Evolutionary conservation across 169 alveolate species (phyloP).

Genomic region (Plasmodium knowlesi): DNA sequence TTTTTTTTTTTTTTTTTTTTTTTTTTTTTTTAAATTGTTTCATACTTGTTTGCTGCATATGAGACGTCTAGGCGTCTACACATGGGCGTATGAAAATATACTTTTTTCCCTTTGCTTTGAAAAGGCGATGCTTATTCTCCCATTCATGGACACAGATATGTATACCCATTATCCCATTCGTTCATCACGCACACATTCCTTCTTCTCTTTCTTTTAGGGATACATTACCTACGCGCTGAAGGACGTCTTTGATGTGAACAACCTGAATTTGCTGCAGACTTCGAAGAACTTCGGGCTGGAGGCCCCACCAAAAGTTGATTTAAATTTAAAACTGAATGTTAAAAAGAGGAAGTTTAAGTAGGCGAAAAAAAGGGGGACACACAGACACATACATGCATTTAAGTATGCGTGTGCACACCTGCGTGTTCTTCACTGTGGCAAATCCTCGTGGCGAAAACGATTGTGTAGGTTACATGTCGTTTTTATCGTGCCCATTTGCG

Average conservation of each 20-base stretch:
- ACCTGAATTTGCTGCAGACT: conserved; percentile 95
- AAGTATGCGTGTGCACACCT: conserved; percentile 6
- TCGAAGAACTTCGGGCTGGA: conserved; percentile 96
- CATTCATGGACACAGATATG: not conserved
- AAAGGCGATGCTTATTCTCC: not conserved
- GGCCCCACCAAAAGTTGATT: conserved; percentile 96
- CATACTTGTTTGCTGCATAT: not conserved
- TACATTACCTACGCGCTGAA: conserved; percentile 96
- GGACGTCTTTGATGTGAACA: conserved; percentile 96
- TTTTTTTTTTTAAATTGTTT: not conserved
- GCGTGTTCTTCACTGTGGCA: not conserved
- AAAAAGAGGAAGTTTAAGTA: conserved; percentile 77
- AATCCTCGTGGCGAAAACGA: not conserved
- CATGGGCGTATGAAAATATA: conserved; percentile 45
- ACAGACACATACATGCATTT: not conserved
- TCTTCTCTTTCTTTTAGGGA: conserved; percentile 83
- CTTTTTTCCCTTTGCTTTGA: not conserved
- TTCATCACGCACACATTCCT: not conserved
- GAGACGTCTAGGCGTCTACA: conserved; percentile 8
- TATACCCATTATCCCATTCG: not conserved
- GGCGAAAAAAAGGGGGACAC: not conserved
- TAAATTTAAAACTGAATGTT: conserved; percentile 88
- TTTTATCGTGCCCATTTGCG: not conserved
- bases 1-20: conserved; percentile 5
- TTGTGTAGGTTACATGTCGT: not conserved